Percentiles rank a stretch among this genome's conserved stretches.
These are phyloP conservation scores for Dactylellina leptospora DNA, from an alignment of 2,329 filamentous ascomycete species.

Conservation along the genomic window DNA sequence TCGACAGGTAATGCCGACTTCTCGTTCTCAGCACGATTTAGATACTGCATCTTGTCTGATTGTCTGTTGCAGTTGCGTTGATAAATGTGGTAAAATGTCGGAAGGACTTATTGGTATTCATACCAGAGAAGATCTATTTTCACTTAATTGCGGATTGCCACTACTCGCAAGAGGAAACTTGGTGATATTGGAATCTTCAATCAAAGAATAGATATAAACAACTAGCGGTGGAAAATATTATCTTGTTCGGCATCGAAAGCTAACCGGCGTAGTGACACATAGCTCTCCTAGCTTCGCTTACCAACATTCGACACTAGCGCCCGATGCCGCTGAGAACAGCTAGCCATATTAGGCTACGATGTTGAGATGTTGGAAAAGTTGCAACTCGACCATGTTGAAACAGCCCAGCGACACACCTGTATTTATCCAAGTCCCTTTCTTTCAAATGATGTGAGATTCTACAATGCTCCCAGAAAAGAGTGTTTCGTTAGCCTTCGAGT, in stretches of 20 bases:
- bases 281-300: neutral
- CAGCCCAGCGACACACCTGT: no score
- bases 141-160: neutral
- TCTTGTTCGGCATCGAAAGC: neutral
- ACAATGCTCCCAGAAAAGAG: neutral
- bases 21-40: conserved; percentile 31
- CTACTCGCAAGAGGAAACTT: neutral
- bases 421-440: no score
- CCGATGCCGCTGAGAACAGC: conserved; percentile 24
- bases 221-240: neutral
- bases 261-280: neutral
- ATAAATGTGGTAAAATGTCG: neutral
- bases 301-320: conserved; percentile 27
- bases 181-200: neutral
- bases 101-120: no score
- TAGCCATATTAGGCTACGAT: conserved; percentile 2
- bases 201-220: neutral
- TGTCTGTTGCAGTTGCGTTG: neutral
- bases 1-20: conserved; percentile 20
- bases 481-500: neutral
- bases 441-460: neutral
- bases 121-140: no score
- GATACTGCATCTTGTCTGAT: conserved; percentile 26
- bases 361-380: neutral
- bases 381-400: no score